phyloP scores from a whole-genome alignment of 257 asterid genomes.

The Scutellaria minor region DNA sequence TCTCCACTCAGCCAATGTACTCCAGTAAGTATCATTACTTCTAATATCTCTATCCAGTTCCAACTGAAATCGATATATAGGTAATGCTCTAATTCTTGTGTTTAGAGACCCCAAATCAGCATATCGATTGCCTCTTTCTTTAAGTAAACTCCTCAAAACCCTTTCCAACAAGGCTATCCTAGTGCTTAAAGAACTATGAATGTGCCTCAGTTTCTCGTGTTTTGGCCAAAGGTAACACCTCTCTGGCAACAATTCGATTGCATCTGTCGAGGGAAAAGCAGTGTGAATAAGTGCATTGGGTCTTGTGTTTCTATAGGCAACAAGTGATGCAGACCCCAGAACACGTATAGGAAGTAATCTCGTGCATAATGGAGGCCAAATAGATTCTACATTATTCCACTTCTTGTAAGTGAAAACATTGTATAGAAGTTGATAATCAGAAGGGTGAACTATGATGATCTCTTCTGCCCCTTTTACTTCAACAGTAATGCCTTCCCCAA shows the following conservation, averaged over 20 bases:
- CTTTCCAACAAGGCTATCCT: slow-evolving; percentile 54
- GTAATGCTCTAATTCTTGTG: slow-evolving; percentile 52
- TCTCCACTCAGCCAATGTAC: slow-evolving; percentile 79
- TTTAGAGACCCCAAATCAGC: slow-evolving; percentile 45
- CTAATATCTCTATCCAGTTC: slow-evolving; percentile 64
- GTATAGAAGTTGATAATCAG: slow-evolving; percentile 41
- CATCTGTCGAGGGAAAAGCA: slow-evolving; percentile 39
- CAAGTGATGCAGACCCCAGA: slow-evolving; percentile 63
- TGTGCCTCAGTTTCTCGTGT: slow-evolving; percentile 41
- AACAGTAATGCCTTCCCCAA: slow-evolving; percentile 75
- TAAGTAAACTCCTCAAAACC: slow-evolving; percentile 44
- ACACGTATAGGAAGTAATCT: slow-evolving; percentile 56
- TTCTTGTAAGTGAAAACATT: slow-evolving; percentile 37
- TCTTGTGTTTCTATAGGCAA: slow-evolving; percentile 58
- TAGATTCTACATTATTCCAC: slow-evolving; percentile 32
- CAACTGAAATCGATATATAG: slow-evolving; percentile 68
- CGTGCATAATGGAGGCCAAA: slow-evolving; percentile 52
- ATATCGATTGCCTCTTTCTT: slow-evolving; percentile 23
- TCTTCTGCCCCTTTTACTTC: slow-evolving; percentile 75
- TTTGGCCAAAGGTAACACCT: slow-evolving; percentile 55
- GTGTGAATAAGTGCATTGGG: slow-evolving; percentile 55
- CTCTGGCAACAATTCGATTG: slow-evolving; percentile 61
- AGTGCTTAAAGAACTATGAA: slow-evolving; percentile 39
- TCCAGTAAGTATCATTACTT: slow-evolving; percentile 68
- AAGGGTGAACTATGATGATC: slow-evolving; percentile 52